These are phyloP conservation scores for Diplodia mutila DNA, from an alignment of 2,329 filamentous ascomycete species.

Conservation along the genomic window DNA sequence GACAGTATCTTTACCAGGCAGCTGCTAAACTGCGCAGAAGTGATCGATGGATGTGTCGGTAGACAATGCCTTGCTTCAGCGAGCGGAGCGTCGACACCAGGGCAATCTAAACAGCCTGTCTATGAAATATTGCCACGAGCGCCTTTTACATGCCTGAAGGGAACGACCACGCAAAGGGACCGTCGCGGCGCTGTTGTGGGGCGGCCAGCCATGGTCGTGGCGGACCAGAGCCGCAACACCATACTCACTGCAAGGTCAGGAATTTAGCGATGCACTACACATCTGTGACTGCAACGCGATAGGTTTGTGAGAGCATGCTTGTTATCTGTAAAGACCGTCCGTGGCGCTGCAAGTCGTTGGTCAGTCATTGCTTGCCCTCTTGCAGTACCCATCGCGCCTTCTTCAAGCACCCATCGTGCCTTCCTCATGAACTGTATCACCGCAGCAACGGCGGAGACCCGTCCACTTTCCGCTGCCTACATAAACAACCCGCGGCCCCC, in stretches of 20 bases:
- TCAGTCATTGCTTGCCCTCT: not conserved
- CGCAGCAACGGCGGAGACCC: not conserved
- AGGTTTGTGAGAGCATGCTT: not conserved
- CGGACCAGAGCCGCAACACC: constrained; percentile 12
- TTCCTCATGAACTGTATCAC: not conserved
- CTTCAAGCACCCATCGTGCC: not conserved
- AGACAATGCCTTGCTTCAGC: too few relatives aligned
- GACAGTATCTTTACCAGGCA: too few relatives aligned
- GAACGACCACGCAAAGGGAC: too few relatives aligned
- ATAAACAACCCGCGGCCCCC: not conserved
- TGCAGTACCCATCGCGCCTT: not conserved
- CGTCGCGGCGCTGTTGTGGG: not conserved
- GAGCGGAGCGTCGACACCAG: too few relatives aligned
- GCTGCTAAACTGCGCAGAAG: too few relatives aligned
- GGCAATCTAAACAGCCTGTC: too few relatives aligned
- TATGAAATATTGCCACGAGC: too few relatives aligned
- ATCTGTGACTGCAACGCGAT: not conserved
- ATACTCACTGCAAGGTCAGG: not conserved
- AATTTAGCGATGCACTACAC: not conserved
- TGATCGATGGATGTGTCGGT: too few relatives aligned
- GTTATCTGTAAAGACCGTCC: too few relatives aligned
- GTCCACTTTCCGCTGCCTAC: not conserved
- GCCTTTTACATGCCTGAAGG: too few relatives aligned
- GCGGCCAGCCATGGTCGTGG: not conserved
- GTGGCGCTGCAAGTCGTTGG: too few relatives aligned